phyloP scores from a whole-genome alignment of 768 basidiomycete species.

The Guyanaporus albipodus region DNA sequence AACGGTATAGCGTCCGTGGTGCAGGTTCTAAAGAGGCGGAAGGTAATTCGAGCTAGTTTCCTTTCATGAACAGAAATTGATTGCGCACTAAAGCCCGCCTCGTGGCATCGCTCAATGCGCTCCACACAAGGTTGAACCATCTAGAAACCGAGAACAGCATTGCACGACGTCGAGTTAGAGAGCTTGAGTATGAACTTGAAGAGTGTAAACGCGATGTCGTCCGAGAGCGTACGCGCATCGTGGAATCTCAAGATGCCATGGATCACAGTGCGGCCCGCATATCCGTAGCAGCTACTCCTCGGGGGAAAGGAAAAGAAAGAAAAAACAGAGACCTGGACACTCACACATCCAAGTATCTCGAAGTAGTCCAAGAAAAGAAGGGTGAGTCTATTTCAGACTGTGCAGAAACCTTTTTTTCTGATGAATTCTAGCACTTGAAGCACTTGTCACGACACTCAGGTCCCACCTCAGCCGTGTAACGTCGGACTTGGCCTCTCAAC shows the following conservation, averaged over 20 bases:
- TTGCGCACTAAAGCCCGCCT: slow-evolving; percentile 47
- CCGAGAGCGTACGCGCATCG: slow-evolving; percentile 60
- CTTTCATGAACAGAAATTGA: background rate
- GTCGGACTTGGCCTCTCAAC: slow-evolving; percentile 73
- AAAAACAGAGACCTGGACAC: slow-evolving; percentile 35
- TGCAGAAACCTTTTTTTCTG: slow-evolving; percentile 2
- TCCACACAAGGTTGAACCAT: slow-evolving; percentile 65
- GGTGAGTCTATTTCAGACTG: slow-evolving; percentile 44
- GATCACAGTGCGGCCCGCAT: slow-evolving; percentile 18
- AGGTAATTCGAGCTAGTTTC: slow-evolving; percentile 39
- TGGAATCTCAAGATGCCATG: slow-evolving; percentile 47
- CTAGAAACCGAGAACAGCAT: slow-evolving; percentile 81
- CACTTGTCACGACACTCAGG: slow-evolving; percentile 68
- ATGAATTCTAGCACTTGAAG: slow-evolving; percentile 63
- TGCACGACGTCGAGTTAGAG: slow-evolving; percentile 77
- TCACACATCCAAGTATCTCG: slow-evolving; percentile 54
- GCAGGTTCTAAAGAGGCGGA: slow-evolving; percentile 56
- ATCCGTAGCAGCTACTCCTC: slow-evolving; percentile 18
- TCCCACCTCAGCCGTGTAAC: slow-evolving; percentile 76
- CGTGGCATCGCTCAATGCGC: slow-evolving; percentile 52
- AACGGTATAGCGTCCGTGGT: slow-evolving; percentile 48
- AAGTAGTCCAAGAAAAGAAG: slow-evolving; percentile 86
- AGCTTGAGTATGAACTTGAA: slow-evolving; percentile 85
- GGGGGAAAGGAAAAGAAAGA: slow-evolving; percentile 28
- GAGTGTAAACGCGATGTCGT: slow-evolving; percentile 76